These are phyloP conservation scores for Phytophthora ohioensis DNA, from an alignment of 352 stramenopile genomes.

Conservation along the genomic window DNA sequence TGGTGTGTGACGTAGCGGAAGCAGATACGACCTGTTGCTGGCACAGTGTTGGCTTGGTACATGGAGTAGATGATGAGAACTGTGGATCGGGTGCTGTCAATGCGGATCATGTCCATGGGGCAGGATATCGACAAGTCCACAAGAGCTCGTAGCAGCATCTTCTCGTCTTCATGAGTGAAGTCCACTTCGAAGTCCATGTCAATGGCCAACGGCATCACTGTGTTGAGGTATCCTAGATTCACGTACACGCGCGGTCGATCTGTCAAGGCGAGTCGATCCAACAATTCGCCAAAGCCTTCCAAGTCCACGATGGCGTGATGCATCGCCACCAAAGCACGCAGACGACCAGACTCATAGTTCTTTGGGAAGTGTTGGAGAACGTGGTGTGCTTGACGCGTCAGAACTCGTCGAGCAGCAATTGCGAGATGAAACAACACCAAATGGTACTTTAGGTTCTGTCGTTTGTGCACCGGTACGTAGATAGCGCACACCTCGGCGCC, in stretches of 20 bases:
- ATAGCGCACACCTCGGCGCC: slow-evolving; percentile 72
- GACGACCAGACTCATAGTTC: slow-evolving; percentile 63
- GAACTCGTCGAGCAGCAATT: slow-evolving; percentile 57
- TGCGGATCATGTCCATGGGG: slow-evolving; percentile 77
- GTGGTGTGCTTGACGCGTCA: slow-evolving; percentile 56
- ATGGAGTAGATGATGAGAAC: slow-evolving; percentile 82
- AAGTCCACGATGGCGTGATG: slow-evolving; percentile 74
- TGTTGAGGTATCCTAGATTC: slow-evolving; percentile 68
- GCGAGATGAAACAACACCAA: slow-evolving; percentile 72
- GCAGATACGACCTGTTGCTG: slow-evolving; percentile 55
- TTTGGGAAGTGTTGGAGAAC: slow-evolving; percentile 80
- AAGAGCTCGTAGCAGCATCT: slow-evolving; percentile 63
- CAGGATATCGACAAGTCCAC: slow-evolving; percentile 72
- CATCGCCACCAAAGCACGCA: slow-evolving; percentile 62
- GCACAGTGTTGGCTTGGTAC: slow-evolving; percentile 78
- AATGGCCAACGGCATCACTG: slow-evolving; percentile 61
- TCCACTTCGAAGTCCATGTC: slow-evolving; percentile 82
- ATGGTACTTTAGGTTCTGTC: slow-evolving; percentile 78
- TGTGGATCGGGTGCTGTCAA: slow-evolving; percentile 68
- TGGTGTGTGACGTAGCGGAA: slow-evolving; percentile 74
- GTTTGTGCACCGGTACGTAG: slow-evolving; percentile 78
- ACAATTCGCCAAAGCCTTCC: slow-evolving; percentile 65
- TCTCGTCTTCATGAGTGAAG: slow-evolving; percentile 74
- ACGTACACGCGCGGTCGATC: slow-evolving; percentile 59
- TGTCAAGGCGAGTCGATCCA: slow-evolving; percentile 53